phyloP scores from a whole-genome alignment of 2,329 filamentous ascomycete genomes.

The Ceratocystis destructans region DNA sequence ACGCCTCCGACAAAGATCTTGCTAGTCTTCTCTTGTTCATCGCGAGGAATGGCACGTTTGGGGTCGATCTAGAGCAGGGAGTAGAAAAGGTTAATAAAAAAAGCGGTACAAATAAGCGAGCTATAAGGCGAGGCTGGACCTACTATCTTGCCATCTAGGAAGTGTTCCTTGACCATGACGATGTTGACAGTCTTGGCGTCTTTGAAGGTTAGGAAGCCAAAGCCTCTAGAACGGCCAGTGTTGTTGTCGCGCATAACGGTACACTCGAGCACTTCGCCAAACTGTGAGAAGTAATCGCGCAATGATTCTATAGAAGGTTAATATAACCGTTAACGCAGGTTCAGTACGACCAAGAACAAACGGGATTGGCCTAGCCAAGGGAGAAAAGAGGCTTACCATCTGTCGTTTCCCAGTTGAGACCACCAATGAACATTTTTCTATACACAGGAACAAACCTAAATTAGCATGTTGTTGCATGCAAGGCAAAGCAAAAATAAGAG shows the following conservation, averaged over 20 bases:
- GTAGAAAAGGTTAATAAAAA: neutral
- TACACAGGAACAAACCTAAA: slow-evolving; percentile 10
- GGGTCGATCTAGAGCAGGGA: slow-evolving; percentile 66
- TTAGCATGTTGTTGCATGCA: neutral
- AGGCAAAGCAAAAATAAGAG: neutral
- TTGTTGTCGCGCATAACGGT: slow-evolving; percentile 98
- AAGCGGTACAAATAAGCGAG: too few relatives aligned
- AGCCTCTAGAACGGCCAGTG: slow-evolving; percentile 84
- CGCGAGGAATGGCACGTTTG: slow-evolving; percentile 89
- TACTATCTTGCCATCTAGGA: slow-evolving; percentile 96
- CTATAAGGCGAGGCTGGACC: slow-evolving; percentile 27
- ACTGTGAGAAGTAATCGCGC: slow-evolving; percentile 93
- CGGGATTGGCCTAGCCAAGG: neutral
- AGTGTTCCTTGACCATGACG: slow-evolving; percentile 99
- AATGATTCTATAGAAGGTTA: slow-evolving; percentile 58
- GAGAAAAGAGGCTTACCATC: slow-evolving; percentile 54
- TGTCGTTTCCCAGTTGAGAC: slow-evolving; percentile 97
- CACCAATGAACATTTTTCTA: slow-evolving; percentile 99
- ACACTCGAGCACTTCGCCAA: slow-evolving; percentile 92
- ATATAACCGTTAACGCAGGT: neutral
- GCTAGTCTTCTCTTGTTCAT: slow-evolving; percentile 95
- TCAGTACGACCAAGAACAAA: neutral
- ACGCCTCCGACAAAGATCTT: slow-evolving; percentile 99
- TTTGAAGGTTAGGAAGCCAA: slow-evolving; percentile 95
- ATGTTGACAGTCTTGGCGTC: slow-evolving; percentile 97